phyloP scores from a whole-genome alignment of 164 flowering plant species.

The Berberis thunbergii region DNA sequence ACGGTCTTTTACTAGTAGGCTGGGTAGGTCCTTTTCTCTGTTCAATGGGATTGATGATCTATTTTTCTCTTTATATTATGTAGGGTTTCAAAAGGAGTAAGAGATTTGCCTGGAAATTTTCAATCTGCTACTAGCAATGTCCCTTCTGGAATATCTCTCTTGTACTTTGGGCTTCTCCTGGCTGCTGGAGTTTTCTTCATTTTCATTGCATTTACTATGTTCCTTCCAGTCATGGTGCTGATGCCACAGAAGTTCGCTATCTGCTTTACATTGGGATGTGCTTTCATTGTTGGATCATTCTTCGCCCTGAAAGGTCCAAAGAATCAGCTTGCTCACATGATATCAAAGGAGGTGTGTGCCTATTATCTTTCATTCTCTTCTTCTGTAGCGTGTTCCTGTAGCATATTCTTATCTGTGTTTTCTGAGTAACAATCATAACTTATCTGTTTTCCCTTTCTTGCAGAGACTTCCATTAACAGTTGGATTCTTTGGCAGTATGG shows the following conservation, averaged over 20 bases:
- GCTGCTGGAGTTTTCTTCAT: conserved; percentile 83
- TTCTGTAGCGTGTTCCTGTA: background rate
- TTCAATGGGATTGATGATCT: background rate
- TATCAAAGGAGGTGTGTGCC: conserved; percentile 67
- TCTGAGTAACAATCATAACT: background rate
- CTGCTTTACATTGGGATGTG: conserved; percentile 89
- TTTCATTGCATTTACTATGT: conserved; percentile 91
- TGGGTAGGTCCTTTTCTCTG: background rate
- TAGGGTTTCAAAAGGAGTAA: conserved; percentile 92
- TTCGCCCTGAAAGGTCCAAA: conserved; percentile 86
- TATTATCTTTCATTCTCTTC: background rate
- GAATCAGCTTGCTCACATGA: conserved; percentile 89
- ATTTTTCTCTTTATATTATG: background rate
- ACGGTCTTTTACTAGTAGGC: background rate
- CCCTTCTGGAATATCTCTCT: conserved; percentile 82
- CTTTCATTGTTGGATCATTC: conserved; percentile 75
- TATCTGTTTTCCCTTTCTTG: conserved; percentile 2
- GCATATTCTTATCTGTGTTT: background rate
- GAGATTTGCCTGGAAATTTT: conserved; percentile 74
- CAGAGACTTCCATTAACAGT: conserved; percentile 93
- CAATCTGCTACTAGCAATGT: conserved; percentile 82
- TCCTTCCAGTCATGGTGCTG: conserved; percentile 92
- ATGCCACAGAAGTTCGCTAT: conserved; percentile 97
- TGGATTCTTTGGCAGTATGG: conserved; percentile 78
- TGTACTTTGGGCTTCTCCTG: conserved; percentile 84